Percentiles rank a stretch among this genome's conserved stretches.
Evolutionary conservation across 495 filamentous ascomycete genomes (phyloP).

Genomic region (Chaetomium tenue): DNA sequence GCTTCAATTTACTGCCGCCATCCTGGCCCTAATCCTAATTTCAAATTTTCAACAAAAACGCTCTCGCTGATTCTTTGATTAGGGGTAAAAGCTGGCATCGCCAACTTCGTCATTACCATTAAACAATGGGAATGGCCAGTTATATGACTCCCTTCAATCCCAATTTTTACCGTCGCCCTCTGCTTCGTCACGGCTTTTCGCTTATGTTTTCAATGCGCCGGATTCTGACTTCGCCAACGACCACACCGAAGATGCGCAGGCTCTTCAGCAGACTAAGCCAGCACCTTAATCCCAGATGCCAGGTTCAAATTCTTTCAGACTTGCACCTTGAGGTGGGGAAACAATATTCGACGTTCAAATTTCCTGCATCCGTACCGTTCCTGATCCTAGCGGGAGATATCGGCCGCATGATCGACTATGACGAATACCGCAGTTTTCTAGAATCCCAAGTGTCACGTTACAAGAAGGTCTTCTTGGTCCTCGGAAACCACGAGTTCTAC

Average conservation of each 20-base stretch:
- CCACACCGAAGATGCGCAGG: background rate
- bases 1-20: too few species aligned
- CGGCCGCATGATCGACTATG: constrained; percentile 54
- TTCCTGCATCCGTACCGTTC: constrained; percentile 48
- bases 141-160: too few species aligned
- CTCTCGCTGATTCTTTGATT: too few species aligned
- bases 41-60: too few species aligned
- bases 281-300: background rate
- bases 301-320: constrained; percentile 67
- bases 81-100: too few species aligned
- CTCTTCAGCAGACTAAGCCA: background rate
- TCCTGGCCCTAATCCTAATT: too few species aligned
- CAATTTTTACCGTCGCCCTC: too few species aligned
- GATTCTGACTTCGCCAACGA: too few species aligned
- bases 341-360: constrained; percentile 50
- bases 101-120: too few species aligned
- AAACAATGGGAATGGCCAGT: too few species aligned
- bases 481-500: constrained; percentile 63
- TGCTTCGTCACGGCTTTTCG: too few species aligned
- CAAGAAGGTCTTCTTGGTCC: constrained; percentile 50
- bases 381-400: constrained; percentile 60
- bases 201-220: too few species aligned
- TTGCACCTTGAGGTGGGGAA: constrained; percentile 57
- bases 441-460: constrained; percentile 46
- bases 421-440: constrained; percentile 52